phyloP scores from a whole-genome alignment of 2,329 filamentous ascomycete species.

The Ceratocystis papillata region DNA sequence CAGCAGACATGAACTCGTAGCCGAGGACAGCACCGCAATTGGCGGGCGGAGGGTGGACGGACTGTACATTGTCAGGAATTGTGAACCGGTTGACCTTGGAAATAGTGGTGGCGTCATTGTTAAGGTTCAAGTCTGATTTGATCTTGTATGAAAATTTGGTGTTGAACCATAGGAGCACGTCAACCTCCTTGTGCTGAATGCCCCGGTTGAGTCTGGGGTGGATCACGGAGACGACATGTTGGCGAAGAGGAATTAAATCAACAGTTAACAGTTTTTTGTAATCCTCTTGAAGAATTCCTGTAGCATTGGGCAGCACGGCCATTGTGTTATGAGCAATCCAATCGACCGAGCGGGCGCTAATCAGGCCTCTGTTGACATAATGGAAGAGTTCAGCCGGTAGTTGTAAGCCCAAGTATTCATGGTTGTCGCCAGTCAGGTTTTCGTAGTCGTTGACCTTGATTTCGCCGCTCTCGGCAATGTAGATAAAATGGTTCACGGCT shows the following conservation, averaged over 20 bases:
- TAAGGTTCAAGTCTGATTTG: slow-evolving; percentile 20
- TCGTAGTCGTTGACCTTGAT: slow-evolving; percentile 64
- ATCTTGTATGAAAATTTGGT: slow-evolving; percentile 56
- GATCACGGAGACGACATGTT: slow-evolving; percentile 66
- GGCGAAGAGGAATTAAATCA: slow-evolving; percentile 62
- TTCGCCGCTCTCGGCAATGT: slow-evolving; percentile 66
- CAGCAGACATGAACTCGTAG: slow-evolving; percentile 56
- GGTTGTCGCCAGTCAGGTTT: slow-evolving; percentile 67
- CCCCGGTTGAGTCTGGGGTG: slow-evolving; percentile 72
- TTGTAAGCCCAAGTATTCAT: slow-evolving; percentile 81
- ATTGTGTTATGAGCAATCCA: slow-evolving; percentile 74
- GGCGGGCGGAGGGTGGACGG: slow-evolving; percentile 13
- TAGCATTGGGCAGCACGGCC: slow-evolving; percentile 69
- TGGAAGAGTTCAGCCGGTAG: slow-evolving; percentile 82
- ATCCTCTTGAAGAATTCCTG: slow-evolving; percentile 66
- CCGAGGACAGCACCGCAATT: slow-evolving; percentile 37
- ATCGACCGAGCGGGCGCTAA: slow-evolving; percentile 67
- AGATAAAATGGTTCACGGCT: slow-evolving; percentile 77
- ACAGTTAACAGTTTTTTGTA: slow-evolving; percentile 70
- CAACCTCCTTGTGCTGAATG: slow-evolving; percentile 68
- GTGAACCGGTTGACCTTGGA: slow-evolving; percentile 45
- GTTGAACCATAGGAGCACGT: slow-evolving; percentile 76
- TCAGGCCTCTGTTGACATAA: slow-evolving; percentile 74
- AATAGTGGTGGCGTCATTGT: slow-evolving; percentile 39
- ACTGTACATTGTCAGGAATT: slow-evolving; percentile 28